Evolutionary conservation across 805 yeast genomes (phyloP).

Genomic region (Candida peoriensis): DNA sequence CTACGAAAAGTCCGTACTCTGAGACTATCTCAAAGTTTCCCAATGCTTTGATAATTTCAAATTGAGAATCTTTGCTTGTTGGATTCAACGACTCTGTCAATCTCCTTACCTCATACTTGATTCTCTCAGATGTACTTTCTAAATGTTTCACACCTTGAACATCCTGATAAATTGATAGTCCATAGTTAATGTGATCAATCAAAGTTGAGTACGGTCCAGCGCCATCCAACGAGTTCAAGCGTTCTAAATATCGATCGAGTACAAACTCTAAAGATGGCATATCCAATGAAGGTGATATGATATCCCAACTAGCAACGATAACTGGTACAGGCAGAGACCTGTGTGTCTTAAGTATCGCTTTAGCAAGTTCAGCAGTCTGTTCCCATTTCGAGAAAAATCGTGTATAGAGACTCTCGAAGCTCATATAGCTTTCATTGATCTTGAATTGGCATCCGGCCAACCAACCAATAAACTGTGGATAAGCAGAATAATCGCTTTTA

Average conservation of each 20-base stretch:
- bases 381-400: constrained; percentile 9
- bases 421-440: neutral
- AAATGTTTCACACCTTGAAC: constrained; percentile 8
- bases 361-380: constrained; percentile 2
- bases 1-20: constrained; percentile 15
- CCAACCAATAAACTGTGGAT: constrained; percentile 41
- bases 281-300: neutral
- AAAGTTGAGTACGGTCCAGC: neutral
- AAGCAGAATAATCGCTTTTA: constrained; percentile 5
- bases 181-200: constrained; percentile 7
- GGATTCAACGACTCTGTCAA: constrained; percentile 8
- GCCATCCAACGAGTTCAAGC: constrained; percentile 5
- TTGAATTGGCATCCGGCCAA: constrained; percentile 25
- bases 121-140: constrained; percentile 12
- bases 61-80: neutral
- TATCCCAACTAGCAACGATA: neutral
- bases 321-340: neutral
- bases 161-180: constrained; percentile 12
- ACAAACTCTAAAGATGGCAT: constrained; percentile 1
- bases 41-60: neutral
- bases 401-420: constrained; percentile 7
- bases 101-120: constrained; percentile 15
- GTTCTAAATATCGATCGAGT: constrained; percentile 5
- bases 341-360: constrained; percentile 7
- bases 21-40: constrained; percentile 4